Conservation (phyloP, 31 red algal genomes). For the Asparagopsis taxiformis region DNA sequence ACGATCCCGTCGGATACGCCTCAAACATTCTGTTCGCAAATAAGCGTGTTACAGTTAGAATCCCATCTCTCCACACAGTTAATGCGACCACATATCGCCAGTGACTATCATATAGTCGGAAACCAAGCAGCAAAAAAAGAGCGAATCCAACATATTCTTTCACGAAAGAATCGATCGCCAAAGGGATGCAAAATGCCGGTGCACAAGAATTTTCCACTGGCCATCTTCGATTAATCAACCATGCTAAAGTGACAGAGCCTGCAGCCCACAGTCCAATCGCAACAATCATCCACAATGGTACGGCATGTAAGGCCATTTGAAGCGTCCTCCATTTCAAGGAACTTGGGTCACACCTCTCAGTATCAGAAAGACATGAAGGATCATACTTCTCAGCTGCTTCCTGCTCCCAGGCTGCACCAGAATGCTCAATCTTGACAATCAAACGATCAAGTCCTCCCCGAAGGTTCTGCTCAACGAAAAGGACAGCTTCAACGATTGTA, state of each 20-base stretch:
- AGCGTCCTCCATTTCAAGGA: neutral
- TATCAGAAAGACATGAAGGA: neutral
- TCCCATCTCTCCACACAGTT: constrained; percentile 18
- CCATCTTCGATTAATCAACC: neutral
- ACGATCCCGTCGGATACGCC: neutral
- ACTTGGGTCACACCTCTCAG: neutral
- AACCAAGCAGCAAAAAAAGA: constrained; percentile 49
- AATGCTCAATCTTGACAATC: neutral
- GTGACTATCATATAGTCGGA: constrained; percentile 50
- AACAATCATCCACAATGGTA: neutral
- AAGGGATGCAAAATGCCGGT: constrained; percentile 19
- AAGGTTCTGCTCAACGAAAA: constrained; percentile 30
- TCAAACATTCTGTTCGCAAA: constrained; percentile 27
- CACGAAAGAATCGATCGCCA: constrained; percentile 26
- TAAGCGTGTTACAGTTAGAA: neutral
- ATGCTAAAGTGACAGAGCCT: neutral
- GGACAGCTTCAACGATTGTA: constrained; percentile 29
- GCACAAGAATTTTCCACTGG: neutral
- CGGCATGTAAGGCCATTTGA: neutral
- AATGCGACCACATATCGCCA: constrained; percentile 23
- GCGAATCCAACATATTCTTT: constrained; percentile 59
- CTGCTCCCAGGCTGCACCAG: neutral
- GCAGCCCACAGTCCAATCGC: constrained; percentile 5
- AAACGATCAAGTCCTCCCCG: neutral
- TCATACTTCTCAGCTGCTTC: neutral